phyloP scores from a whole-genome alignment of 805 yeast species.

The Candida loeiensis region DNA sequence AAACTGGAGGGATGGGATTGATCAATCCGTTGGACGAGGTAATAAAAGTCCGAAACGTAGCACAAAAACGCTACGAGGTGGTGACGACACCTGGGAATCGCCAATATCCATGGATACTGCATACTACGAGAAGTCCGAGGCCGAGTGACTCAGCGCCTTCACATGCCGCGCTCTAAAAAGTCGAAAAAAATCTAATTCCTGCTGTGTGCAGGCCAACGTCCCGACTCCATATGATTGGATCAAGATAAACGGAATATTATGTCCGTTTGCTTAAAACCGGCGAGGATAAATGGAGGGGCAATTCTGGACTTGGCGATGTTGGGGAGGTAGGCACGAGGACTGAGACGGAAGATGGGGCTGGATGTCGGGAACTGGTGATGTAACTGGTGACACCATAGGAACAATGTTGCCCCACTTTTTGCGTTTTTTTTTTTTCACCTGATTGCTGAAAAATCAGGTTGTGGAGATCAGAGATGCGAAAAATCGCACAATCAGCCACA shows the following conservation, averaged over 20 bases:
- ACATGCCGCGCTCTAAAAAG: background rate
- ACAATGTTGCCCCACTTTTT: no score
- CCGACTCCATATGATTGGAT: background rate
- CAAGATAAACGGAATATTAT: background rate
- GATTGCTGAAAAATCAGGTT: slow-evolving; percentile 1
- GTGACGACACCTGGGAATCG: slow-evolving; percentile 1
- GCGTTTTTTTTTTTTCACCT: background rate
- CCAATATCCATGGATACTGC: slow-evolving; percentile 2
- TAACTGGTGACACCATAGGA: no score
- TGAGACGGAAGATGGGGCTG: no score
- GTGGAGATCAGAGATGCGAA: background rate
- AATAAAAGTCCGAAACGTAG: slow-evolving; percentile 1
- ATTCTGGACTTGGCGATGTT: no score
- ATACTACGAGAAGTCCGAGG: slow-evolving; percentile 10
- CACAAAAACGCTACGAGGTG: background rate
- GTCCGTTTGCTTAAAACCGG: background rate
- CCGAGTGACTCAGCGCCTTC: slow-evolving; percentile 9
- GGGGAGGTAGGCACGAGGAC: no score
- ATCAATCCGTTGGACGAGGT: background rate
- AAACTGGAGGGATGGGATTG: background rate
- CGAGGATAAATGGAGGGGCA: background rate
- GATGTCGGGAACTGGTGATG: no score
- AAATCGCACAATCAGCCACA: background rate
- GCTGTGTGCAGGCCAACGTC: background rate
- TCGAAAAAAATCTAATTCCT: background rate